Conservation (phyloP, 129 eudicot species). For the Chrysanthemum makinoi region DNA sequence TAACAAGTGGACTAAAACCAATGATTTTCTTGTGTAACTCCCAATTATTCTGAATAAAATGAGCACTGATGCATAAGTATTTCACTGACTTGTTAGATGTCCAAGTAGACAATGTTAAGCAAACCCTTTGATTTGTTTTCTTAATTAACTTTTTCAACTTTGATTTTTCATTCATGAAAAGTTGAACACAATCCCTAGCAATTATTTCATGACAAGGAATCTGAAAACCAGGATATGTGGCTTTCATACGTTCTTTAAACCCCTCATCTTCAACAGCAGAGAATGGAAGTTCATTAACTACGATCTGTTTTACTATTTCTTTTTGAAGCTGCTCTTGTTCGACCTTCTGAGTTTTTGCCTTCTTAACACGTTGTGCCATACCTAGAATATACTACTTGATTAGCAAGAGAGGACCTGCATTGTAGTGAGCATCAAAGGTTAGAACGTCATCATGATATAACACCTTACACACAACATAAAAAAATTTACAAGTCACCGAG, state of each 20-base stretch:
- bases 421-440: no score
- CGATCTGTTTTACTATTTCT: background rate
- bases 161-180: slow-evolving; percentile 7
- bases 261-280: background rate
- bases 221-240: background rate
- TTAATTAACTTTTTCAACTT: slow-evolving; percentile 5
- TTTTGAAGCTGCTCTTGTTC: background rate
- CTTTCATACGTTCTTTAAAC: background rate
- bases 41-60: slow-evolving; percentile 8
- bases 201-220: background rate
- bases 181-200: background rate
- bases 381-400: background rate
- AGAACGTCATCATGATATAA: no score
- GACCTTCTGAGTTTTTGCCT: background rate
- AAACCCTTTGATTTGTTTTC: slow-evolving; percentile 6
- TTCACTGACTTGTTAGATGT: background rate
- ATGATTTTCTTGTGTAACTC: slow-evolving; percentile 10
- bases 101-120: slow-evolving; percentile 17
- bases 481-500: no score
- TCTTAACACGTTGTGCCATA: background rate
- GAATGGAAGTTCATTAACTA: slow-evolving; percentile 1
- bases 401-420: background rate
- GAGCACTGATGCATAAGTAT: slow-evolving; percentile 17
- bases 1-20: background rate
- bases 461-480: no score